Base-by-base conservation (phyloP, 495 filamentous ascomycete species). In the Trichoderma erinaceum region DNA sequence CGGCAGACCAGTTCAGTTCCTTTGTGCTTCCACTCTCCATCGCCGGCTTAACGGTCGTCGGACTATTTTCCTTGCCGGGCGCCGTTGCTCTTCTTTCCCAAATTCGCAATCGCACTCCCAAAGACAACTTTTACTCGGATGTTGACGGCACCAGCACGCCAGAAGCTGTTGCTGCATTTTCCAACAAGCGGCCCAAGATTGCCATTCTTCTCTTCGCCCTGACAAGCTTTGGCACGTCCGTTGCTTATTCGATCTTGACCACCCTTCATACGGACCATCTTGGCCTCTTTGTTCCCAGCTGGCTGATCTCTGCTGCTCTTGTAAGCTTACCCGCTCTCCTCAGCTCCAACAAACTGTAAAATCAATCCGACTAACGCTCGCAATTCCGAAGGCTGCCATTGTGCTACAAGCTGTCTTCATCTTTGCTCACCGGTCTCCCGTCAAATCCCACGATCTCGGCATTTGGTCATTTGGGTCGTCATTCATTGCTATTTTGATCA, bases 91-190 rank as follows among this genome's bases (percentile, higher is more conserved):
- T 78, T 25, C 64, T 71, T 23, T 63, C 68, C 27, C 74, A 73
- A 46, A 52, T 79, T 25, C 70, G 70, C 61, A 75, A 68, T 23
- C 75, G 74, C 67, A 74, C 72, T 35, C 70, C 71, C 12, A 79
- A 73, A 66, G 72, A 74, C 44, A 76, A 78, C 1, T 69, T 79
- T 6, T 90, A 90, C 69, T 79, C 86, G 73, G 88, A 90, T 74
- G 77, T 81, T 70, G 88, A 90, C 75, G 88, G 88, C 66, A 75
- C 78, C 69, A 85, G 87, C 41, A 87, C 83, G 0, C 77, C 80
- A 58, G 82, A 87, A 69, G 83, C 85, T 6, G 70, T 84, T 69
- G 79, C 80, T 35, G 76, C 75, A 46, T 89, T 82, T 72, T 85
- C 84, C 29, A 76, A 79, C 41, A 82, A 76, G 67, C 46, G 79